Evolutionary conservation across 2,329 filamentous ascomycete genomes (phyloP), one percentile per base, ranked within the genome.

Genomic region (Fusarium humuli): DNA sequence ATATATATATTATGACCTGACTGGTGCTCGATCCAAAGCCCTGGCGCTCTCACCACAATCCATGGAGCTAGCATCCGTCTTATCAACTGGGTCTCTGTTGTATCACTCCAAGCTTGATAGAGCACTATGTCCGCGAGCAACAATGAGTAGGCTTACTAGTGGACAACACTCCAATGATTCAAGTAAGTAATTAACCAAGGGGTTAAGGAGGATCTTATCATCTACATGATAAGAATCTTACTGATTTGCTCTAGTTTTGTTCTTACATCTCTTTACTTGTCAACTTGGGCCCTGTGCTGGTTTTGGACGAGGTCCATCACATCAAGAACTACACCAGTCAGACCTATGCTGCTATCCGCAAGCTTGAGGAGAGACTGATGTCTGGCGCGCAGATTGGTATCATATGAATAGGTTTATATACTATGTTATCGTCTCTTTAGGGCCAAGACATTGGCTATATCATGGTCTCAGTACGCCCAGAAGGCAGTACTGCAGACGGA

Each of bases 171-270:
- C 34, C 18, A 4, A 12, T 10, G 18, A 37, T n/a, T n/a, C 3
- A n/a, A 37, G 23, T 25, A 37, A n/a, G 34, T 37, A n/a, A 37
- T 37, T 2, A 9, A 37, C 9, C 34, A 37, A n/a, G 18, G 9
- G 3, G 1, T 7, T 11, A 0, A n/a, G 1, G 11, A n/a, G 34
- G n/a, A 37, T 37, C 3, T 37, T 12, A 3, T 4, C 18, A 37
- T 37, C 34, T 37, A 37, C 10, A n/a, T n/a, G 6, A 37, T n/a
- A n/a, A 37, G 6, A n/a, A 1, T n/a, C 2, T 37, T 37, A 10
- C 34, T n/a, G 10, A 37, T n/a, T 37, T n/a, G 18, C 10, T 7
- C 0, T 7, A n/a, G 34, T 11, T 30, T 30, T 14, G 3, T 12
- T 12, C 11, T 30, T 30, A 7, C 2, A 37, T 30, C 13, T 30